Evolutionary conservation across 1,284 basidiomycete genomes (phyloP), one percentile per base, ranked within the genome.

Genomic region (Polyporus tsugae): DNA sequence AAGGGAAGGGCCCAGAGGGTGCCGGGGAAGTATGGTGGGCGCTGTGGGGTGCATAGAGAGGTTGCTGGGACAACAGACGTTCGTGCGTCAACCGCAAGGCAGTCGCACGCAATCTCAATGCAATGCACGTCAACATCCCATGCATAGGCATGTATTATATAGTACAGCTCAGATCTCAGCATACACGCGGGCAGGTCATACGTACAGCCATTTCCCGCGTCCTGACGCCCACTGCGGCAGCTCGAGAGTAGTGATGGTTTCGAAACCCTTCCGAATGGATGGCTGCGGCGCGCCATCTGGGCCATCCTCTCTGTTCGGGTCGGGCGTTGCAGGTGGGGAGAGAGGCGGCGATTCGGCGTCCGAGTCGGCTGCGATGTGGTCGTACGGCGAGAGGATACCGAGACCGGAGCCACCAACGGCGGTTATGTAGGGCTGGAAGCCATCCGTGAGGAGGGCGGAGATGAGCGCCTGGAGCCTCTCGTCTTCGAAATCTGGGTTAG

Each of bases 361-460:
- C 63, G 65, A 25, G 64, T 70, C 71, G 29, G 64, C 42, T 6
- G 41, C 52, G 25, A 66, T 66, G 6, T 74, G 70, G 76, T 85
- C 83, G 77, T 90, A 87, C n/a, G 89, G 89, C 17, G 91, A 88
- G 71, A 95, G 86, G 67, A 99, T 87, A 69, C 96, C 97, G 29
- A 98, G 86, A 3, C 97, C 97, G 69, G 91, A 92, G 55, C 98
- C 98, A 15, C 97, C 98, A 58, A 99, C 94, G 64, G 93, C 89
- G 35, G 97, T 97, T 70, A 95, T 85, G 84, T 99, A 97, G 33
- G 96, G 93, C 75, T 90, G 87, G 82, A 95, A 99, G 46, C 89
- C 90, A 59, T 89, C 87, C 60, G 82, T 82, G 70, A 84, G 79
- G 70, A 98, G 87, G 15, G 86, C 83, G 15, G 80, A 75, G 64